Evolutionary conservation across 2,329 filamentous ascomycete genomes (phyloP).

Genomic region (Talaromyces marneffei): DNA sequence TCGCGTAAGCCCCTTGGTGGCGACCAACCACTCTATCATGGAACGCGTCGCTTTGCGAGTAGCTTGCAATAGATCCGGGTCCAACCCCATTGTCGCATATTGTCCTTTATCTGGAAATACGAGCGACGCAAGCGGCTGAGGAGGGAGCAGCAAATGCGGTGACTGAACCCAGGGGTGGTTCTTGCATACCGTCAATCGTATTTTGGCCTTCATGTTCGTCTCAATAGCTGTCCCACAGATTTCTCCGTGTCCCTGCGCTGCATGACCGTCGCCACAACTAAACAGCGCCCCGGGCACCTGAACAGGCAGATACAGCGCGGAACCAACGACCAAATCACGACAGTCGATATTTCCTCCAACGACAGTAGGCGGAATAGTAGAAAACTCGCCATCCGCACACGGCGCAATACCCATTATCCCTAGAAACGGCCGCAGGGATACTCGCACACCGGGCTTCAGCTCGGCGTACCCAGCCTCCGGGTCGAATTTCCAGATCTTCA

Average conservation of each 20-base stretch:
- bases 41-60: conserved; percentile 45
- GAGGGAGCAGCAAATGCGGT: conserved; percentile 45
- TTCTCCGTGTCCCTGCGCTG: conserved; percentile 51
- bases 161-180: conserved; percentile 42
- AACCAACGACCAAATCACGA: conserved; percentile 44
- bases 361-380: conserved; percentile 47
- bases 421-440: conserved; percentile 49
- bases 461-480: conserved; percentile 36
- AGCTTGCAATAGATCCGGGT: conserved; percentile 45
- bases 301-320: conserved; percentile 47
- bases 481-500: conserved; percentile 49
- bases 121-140: conserved; percentile 21
- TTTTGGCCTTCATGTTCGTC: conserved; percentile 46
- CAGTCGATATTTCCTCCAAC: conserved; percentile 54
- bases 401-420: conserved; percentile 50
- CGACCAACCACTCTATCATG: conserved; percentile 47
- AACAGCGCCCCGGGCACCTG: conserved; percentile 48
- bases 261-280: conserved; percentile 52
- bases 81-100: conserved; percentile 46
- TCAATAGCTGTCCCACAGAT: conserved; percentile 54
- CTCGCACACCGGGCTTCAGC: conserved; percentile 45
- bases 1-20: conserved; percentile 42
- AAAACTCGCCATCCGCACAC: conserved; percentile 40
- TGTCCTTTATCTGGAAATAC: conserved; percentile 32
- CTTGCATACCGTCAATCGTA: conserved; percentile 47